Conservation (phyloP, 2,329 filamentous ascomycete genomes). For the Colletotrichum camelliae region DNA sequence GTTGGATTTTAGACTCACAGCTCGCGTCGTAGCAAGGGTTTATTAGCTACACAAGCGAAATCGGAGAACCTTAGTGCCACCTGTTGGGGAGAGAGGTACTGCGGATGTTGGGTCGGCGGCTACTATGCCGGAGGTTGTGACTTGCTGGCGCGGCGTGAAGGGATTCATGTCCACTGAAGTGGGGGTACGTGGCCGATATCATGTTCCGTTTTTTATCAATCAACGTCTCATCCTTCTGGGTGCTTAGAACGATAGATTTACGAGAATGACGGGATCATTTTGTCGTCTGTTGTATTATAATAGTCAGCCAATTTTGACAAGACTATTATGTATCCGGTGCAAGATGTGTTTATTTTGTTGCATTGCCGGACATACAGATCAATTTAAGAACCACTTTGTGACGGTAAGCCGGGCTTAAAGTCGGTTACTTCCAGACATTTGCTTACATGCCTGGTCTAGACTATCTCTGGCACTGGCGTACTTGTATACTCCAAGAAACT, state of each 20-base stretch:
- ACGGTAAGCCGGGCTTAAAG: background rate
- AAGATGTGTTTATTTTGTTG: background rate
- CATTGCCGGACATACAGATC: background rate
- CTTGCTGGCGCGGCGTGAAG: background rate
- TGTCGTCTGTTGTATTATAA: accelerated
- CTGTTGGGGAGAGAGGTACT: background rate
- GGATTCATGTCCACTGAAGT: accelerated
- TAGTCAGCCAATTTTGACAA: background rate
- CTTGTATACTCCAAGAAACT: background rate
- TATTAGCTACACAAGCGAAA: background rate
- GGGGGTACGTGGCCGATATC: background rate
- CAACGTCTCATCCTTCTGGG: background rate
- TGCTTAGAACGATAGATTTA: accelerated
- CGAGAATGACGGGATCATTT: background rate
- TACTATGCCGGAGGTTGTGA: background rate
- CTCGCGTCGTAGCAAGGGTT: background rate
- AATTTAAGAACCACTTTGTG: background rate
- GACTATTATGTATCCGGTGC: background rate
- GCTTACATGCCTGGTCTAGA: background rate
- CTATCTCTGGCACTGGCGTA: background rate
- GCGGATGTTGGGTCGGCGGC: background rate
- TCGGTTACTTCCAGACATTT: background rate
- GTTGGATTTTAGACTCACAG: background rate
- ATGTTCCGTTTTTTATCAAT: accelerated
- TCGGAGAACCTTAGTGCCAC: accelerated